phyloP scores from a whole-genome alignment of 495 filamentous ascomycete genomes.

The Aspergillus egyptiacus region DNA sequence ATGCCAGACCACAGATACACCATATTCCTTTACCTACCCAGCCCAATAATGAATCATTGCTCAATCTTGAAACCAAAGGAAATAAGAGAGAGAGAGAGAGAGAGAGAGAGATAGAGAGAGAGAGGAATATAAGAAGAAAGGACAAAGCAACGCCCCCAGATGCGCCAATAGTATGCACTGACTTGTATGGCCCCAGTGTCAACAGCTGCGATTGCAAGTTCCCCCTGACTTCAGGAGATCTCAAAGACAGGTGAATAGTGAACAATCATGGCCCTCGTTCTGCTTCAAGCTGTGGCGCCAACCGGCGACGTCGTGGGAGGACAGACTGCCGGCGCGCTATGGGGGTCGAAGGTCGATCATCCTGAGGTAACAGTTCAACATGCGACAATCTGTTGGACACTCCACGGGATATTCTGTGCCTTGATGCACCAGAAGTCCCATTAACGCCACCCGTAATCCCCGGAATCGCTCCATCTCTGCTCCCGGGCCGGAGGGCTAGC shows the following conservation, averaged over 20 bases:
- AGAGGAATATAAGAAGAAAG: not conserved
- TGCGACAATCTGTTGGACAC: slow-evolving; percentile 40
- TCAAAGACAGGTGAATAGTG: slow-evolving; percentile 1
- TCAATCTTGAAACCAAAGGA: slow-evolving; percentile 4
- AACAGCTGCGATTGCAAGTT: not conserved
- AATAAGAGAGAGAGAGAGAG: not conserved
- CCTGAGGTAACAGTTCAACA: slow-evolving; percentile 32
- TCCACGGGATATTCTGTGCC: slow-evolving; percentile 40
- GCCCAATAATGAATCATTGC: not conserved
- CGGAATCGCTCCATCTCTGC: slow-evolving; percentile 39
- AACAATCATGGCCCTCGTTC: slow-evolving; percentile 30
- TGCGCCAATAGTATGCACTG: slow-evolving; percentile 22
- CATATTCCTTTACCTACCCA: not conserved
- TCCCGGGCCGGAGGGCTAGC: slow-evolving; percentile 41
- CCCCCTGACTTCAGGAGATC: slow-evolving; percentile 4
- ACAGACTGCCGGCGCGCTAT: slow-evolving; percentile 33
- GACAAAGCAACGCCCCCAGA: slow-evolving; percentile 12
- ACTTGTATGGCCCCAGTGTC: not conserved
- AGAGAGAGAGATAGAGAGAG: slow-evolving; percentile 2
- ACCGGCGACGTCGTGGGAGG: slow-evolving; percentile 36
- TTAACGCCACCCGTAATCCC: slow-evolving; percentile 29
- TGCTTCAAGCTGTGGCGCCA: slow-evolving; percentile 32
- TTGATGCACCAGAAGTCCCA: slow-evolving; percentile 32
- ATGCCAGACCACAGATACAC: slow-evolving; percentile 1
- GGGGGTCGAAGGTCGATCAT: slow-evolving; percentile 34